These are phyloP conservation scores for Zygosaccharomyces sapae DNA, from an alignment of 1,139 yeast genomes.

Conservation along the genomic window DNA sequence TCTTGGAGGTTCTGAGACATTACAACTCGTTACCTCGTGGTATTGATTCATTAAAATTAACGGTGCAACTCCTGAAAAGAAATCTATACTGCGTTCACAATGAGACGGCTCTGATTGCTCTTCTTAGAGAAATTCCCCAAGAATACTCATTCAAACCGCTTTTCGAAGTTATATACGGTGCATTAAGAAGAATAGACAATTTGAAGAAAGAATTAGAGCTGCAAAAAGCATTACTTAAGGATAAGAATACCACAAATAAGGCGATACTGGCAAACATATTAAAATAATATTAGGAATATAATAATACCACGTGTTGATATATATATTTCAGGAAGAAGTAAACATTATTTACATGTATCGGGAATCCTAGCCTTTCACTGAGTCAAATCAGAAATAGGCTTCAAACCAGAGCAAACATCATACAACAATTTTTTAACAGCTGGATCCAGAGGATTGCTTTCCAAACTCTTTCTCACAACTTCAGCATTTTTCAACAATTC, in stretches of 20 bases:
- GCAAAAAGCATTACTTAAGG: constrained; percentile 26
- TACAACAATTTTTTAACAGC: constrained; percentile 21
- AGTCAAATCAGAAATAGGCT: constrained; percentile 27
- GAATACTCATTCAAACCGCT: constrained; percentile 20
- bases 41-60: constrained; percentile 14
- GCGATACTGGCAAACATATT: constrained; percentile 12
- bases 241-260: constrained; percentile 17
- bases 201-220: constrained; percentile 17
- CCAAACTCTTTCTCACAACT: constrained; percentile 26
- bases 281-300: constrained; percentile 1
- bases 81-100: constrained; percentile 17
- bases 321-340: not conserved
- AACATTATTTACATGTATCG: constrained; percentile 16
- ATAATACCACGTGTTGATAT: not conserved
- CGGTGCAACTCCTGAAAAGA: constrained; percentile 21
- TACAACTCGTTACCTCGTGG: constrained; percentile 17
- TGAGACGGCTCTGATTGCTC: constrained; percentile 9
- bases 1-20: constrained; percentile 21
- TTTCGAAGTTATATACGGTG: constrained; percentile 16
- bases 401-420: constrained; percentile 33
- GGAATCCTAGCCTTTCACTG: constrained; percentile 5
- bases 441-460: constrained; percentile 17
- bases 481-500: constrained; percentile 23
- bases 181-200: constrained; percentile 17
- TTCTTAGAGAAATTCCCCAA: constrained; percentile 23